These are phyloP conservation scores for Ustilago curta DNA, from an alignment of 1,284 basidiomycete genomes.

Conservation along the genomic window DNA sequence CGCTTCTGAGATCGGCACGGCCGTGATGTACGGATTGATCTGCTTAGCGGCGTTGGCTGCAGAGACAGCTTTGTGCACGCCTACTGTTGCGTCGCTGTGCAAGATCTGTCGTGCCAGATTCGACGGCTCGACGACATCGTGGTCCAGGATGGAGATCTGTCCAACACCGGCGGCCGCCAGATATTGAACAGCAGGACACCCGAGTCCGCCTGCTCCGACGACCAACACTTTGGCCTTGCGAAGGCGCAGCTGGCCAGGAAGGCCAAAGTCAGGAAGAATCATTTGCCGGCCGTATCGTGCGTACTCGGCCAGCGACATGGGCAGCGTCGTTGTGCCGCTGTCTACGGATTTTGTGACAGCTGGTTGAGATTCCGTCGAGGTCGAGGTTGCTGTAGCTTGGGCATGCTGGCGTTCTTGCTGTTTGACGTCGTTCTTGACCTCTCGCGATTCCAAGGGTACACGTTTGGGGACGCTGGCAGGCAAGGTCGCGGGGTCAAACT, in stretches of 20 bases:
- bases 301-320: conserved; percentile 77
- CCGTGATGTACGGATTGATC: conserved; percentile 61
- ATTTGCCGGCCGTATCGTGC: conserved; percentile 94
- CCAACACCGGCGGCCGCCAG: conserved; percentile 91
- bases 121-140: conserved; percentile 88
- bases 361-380: neutral
- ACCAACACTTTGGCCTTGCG: conserved; percentile 82
- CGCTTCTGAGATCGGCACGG: conserved; percentile 33
- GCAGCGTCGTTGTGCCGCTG: conserved; percentile 1
- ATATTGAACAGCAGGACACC: conserved; percentile 94
- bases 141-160: conserved; percentile 86
- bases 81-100: conserved; percentile 84
- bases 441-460: neutral
- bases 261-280: conserved; percentile 90
- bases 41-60: conserved; percentile 73
- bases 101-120: conserved; percentile 95
- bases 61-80: conserved; percentile 84
- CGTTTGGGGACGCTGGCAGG: conserved; percentile 10
- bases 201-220: conserved; percentile 93
- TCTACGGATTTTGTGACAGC: too few relatives aligned
- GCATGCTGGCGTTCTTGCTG: neutral
- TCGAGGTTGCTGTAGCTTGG: neutral
- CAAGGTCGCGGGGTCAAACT: conserved; percentile 54
- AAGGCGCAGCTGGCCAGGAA: conserved; percentile 81
- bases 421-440: neutral